Base-by-base conservation (phyloP, 2,329 filamentous ascomycete species). In the Cladosporium sp. region DNA sequence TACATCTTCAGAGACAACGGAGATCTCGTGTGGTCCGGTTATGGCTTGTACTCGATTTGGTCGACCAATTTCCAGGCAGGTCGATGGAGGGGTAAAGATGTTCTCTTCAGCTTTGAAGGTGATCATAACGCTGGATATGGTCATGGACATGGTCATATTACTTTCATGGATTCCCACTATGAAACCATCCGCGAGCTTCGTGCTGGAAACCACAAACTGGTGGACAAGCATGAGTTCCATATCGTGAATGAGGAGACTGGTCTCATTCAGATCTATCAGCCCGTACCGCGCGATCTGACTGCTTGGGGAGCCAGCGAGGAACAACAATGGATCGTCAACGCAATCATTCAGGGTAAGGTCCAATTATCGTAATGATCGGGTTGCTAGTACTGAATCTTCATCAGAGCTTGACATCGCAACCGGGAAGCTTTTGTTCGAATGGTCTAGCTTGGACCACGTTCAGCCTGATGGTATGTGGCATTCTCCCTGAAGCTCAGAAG, bases 131-230 rank as follows among this genome's bases (percentile, higher is more conserved):
- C 72, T 45, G 74, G 74, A 25, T 78, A 76, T 53, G 74, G 72
- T 18, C 67, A 72, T 30, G 75, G 75, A 4, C 74, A 77, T 66
- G 75, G 73, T 29, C 65, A 77, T 16, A 69, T 72, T 19, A 78
- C 74, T 0, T 70, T 82, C 22, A 50, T 82, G 53, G 69, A 80
- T 51, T 68, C 77, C 58, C 69, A 75, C 40, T 82, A 82, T 55
- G 73, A 80, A 61, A 77, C 73, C 0, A 72, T 80, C 43, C 70
- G 71, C 2, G 75, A 78, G 57, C 65, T 82, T 5, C 70, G 76
- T 1, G 77, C 76, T 9, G 74, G 72, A 0, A 72, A 75, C 50
- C 75, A 79, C 56, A 62, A 62, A 43, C 46, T 64, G 13, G 57
- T 52, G 8, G 57, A 61, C 43, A 61, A 76, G 61, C 78, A 82